These are phyloP conservation scores for Colletotrichum brevisporum DNA, from an alignment of 2,329 filamentous ascomycete species.

Conservation along the genomic window DNA sequence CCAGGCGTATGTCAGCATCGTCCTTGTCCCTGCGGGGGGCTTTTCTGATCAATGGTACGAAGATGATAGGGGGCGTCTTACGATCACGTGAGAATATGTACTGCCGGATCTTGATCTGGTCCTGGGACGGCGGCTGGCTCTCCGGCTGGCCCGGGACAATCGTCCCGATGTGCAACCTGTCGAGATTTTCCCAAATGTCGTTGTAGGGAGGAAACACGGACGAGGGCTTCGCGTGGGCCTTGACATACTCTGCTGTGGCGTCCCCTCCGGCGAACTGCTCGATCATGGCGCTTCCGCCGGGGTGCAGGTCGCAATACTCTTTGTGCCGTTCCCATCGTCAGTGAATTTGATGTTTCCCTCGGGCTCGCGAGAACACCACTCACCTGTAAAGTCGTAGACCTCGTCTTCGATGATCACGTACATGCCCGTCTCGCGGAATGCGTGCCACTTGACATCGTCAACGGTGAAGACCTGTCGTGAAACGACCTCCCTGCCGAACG, in stretches of 20 bases:
- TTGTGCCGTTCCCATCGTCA: too few relatives aligned
- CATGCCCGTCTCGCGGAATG: constrained; percentile 8
- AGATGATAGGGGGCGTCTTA: background rate
- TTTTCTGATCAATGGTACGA: too few relatives aligned
- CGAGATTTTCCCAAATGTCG: too few relatives aligned
- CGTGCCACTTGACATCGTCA: constrained; percentile 20
- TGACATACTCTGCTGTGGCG: background rate
- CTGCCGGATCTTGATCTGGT: background rate
- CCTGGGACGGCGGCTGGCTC: background rate
- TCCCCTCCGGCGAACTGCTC: background rate
- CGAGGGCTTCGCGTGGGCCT: background rate
- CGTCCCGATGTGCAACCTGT: background rate
- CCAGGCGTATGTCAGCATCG: too few relatives aligned
- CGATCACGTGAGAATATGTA: background rate
- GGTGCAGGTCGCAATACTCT: constrained; percentile 21
- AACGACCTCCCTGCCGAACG: background rate
- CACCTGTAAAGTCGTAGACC: constrained; percentile 30
- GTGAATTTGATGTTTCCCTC: too few relatives aligned
- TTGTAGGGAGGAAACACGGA: too few relatives aligned
- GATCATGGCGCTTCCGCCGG: constrained; percentile 9
- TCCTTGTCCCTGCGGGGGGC: too few relatives aligned
- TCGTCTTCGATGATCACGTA: constrained; percentile 8
- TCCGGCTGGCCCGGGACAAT: background rate
- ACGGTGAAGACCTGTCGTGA: background rate
- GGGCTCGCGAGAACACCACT: too few relatives aligned